phyloP scores from a whole-genome alignment of 108 stramenopile genomes.

The Cyclotella choctawhatcheeana region DNA sequence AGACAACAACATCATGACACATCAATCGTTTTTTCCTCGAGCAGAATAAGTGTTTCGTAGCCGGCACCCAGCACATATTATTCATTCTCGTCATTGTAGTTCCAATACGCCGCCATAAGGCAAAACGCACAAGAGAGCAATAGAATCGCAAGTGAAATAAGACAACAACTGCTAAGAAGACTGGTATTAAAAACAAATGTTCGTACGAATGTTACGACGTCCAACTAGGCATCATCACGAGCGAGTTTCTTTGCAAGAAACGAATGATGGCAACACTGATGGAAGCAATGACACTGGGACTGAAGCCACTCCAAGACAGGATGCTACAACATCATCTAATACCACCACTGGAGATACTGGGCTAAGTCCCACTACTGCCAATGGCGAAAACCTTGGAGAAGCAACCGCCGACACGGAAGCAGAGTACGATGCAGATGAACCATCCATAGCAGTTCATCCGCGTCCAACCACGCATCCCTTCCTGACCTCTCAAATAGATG shows the following conservation, averaged over 20 bases:
- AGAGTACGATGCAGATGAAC: background rate
- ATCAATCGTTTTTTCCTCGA: no score
- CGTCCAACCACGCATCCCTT: slow-evolving; percentile 30
- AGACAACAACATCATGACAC: no score
- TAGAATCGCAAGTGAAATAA: no score
- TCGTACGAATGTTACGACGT: slow-evolving; percentile 28
- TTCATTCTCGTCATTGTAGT: no score
- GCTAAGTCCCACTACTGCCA: no score
- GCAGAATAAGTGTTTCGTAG: no score
- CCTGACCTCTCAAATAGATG: slow-evolving; percentile 40
- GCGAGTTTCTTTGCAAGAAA: slow-evolving; percentile 29
- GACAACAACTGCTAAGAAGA: no score
- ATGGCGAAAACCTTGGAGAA: no score
- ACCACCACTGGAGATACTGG: no score
- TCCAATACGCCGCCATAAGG: no score
- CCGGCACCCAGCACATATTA: no score
- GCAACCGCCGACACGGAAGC: background rate
- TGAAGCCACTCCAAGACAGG: background rate
- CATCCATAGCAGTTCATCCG: background rate
- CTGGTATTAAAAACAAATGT: slow-evolving; percentile 18
- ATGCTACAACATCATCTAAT: background rate
- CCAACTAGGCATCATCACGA: slow-evolving; percentile 19
- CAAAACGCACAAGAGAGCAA: no score
- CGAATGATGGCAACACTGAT: slow-evolving; percentile 3
- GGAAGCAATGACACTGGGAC: background rate